phyloP scores from a whole-genome alignment of 2,329 filamentous ascomycete species.

The Colletotrichum viniferum region DNA sequence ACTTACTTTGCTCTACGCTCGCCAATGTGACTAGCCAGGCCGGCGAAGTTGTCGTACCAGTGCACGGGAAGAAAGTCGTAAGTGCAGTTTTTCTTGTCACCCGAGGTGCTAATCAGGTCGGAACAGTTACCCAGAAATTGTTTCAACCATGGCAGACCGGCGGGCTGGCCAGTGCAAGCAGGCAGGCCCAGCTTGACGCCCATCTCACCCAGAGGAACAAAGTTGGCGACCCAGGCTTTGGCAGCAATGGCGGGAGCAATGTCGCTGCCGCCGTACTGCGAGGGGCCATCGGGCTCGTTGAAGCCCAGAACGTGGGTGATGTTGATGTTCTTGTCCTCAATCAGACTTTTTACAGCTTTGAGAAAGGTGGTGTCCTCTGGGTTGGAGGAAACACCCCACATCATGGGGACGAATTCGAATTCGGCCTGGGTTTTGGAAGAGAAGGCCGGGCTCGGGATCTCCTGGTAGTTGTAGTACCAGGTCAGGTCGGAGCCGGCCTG shows the following conservation, averaged over 20 bases:
- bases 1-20: slow-evolving; percentile 54
- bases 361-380: slow-evolving; percentile 64
- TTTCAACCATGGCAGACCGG: slow-evolving; percentile 69
- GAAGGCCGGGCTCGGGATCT: slow-evolving; percentile 59
- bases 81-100: slow-evolving; percentile 55
- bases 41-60: slow-evolving; percentile 74
- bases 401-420: slow-evolving; percentile 81
- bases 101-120: slow-evolving; percentile 53
- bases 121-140: slow-evolving; percentile 56
- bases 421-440: slow-evolving; percentile 50
- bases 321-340: slow-evolving; percentile 55
- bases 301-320: slow-evolving; percentile 75
- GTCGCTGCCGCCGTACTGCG: slow-evolving; percentile 63
- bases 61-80: slow-evolving; percentile 69
- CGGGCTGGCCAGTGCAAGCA: slow-evolving; percentile 66
- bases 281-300: slow-evolving; percentile 75
- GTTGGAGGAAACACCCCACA: slow-evolving; percentile 66
- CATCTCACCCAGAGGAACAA: slow-evolving; percentile 69
- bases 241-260: slow-evolving; percentile 67
- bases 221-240: slow-evolving; percentile 70
- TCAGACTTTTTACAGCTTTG: slow-evolving; percentile 58
- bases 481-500: slow-evolving; percentile 62
- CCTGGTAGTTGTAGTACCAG: slow-evolving; percentile 86
- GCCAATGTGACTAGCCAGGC: slow-evolving; percentile 70
- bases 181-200: slow-evolving; percentile 74